Conservation (phyloP, 139 green algal genomes). For the Eudorina sp. region DNA sequence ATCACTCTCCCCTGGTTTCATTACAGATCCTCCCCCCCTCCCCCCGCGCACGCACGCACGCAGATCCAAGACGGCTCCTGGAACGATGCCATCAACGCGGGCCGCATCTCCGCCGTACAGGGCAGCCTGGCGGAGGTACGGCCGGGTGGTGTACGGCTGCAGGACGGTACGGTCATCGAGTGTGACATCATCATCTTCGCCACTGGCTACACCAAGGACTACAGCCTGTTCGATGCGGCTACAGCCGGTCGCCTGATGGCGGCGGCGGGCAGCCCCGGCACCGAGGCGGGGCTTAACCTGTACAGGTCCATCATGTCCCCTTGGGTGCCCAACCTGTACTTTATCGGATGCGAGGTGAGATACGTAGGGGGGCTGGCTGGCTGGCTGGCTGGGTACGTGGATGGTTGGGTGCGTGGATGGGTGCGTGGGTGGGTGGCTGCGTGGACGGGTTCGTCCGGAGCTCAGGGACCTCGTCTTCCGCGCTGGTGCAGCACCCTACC, state of each 20-base stretch:
- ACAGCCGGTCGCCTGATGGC: neutral
- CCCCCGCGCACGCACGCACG: neutral
- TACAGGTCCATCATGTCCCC: conserved; percentile 51
- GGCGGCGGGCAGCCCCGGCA: neutral
- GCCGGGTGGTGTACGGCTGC: conserved; percentile 35
- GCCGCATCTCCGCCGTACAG: conserved; percentile 11
- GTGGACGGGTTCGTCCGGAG: neutral
- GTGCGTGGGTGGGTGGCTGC: neutral
- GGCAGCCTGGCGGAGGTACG: conserved; percentile 39
- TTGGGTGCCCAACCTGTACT: conserved; percentile 39
- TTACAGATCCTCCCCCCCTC: too few relatives aligned
- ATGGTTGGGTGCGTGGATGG: too few relatives aligned
- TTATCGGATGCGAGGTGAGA: conserved; percentile 53
- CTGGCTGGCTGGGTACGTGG: too few relatives aligned
- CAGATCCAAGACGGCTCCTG: conserved; percentile 39
- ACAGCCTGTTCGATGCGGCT: conserved; percentile 34
- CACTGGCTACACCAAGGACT: conserved; percentile 52
- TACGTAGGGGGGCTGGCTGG: too few relatives aligned
- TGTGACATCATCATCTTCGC: conserved; percentile 48
- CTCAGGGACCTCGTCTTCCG: too few relatives aligned
- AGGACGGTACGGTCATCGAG: conserved; percentile 19
- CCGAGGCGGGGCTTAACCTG: conserved; percentile 46
- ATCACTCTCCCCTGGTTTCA: too few relatives aligned
- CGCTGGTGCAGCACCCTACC: too few relatives aligned
- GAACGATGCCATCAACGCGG: conserved; percentile 44